Evolutionary conservation across 768 basidiomycete genomes (phyloP).

Genomic region (Coprinellus micaceus): DNA sequence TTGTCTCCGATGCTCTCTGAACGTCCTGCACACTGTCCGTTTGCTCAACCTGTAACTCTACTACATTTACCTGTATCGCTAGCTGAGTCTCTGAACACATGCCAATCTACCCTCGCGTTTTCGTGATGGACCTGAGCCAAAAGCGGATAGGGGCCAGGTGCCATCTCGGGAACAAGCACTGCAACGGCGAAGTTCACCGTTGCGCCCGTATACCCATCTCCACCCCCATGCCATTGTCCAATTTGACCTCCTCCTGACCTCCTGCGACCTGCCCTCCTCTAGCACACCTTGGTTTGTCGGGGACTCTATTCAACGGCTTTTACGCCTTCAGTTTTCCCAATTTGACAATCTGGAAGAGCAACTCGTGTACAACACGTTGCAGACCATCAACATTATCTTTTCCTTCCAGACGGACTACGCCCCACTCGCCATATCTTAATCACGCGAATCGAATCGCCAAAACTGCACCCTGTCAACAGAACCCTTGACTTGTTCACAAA

Average conservation of each 20-base stretch:
- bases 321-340: conserved; percentile 27
- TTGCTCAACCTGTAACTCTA: no score
- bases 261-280: neutral
- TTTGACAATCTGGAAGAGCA: conserved; percentile 18
- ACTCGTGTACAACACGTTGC: conserved; percentile 82
- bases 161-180: conserved; percentile 6
- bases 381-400: conserved; percentile 15
- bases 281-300: neutral
- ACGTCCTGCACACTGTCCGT: no score
- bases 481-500: conserved; percentile 1
- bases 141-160: conserved; percentile 8
- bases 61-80: no score
- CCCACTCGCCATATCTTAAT: conserved; percentile 1
- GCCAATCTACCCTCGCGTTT: neutral
- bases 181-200: neutral
- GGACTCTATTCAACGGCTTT: conserved; percentile 3
- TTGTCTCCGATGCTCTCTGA: no score
- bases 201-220: neutral
- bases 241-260: neutral
- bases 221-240: neutral
- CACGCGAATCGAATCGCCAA: neutral
- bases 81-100: no score
- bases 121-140: neutral
- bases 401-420: conserved; percentile 10
- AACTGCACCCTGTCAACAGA: conserved; percentile 6